Base-by-base conservation (phyloP, 495 filamentous ascomycete genomes). In the Aspergillus kassunensis region DNA sequence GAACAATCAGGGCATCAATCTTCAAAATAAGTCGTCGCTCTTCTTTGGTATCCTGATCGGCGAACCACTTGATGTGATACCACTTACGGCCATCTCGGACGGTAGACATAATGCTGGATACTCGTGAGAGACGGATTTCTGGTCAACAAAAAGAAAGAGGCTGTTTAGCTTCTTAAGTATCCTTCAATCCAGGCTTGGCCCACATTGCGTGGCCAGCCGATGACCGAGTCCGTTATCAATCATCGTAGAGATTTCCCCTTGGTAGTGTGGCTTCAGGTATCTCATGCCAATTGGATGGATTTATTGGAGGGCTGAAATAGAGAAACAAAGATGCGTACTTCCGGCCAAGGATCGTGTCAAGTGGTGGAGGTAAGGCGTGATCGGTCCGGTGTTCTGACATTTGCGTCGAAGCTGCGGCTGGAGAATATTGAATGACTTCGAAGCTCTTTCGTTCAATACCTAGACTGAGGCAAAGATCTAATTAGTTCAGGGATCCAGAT, bases 21-120 rank as follows among this genome's bases (percentile, higher is more conserved):
- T 77, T 79, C 25, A 66, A 55, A 39, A 79, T 71, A 23, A 76
- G 65, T 12, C 49, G 47, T 25, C 74, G 58, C 40, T 78, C 72
- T 31, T 67, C 66, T 20, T 67, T 59, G 33, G 66, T 73, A 49
- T 74, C 73, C n/a, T 63, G 44, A 34, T 68, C 63, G n/a, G 68
- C 54, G 43, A 69, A 77, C 68, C 71, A 75, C 39, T 51, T 40
- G 18, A 51, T 35, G 3, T 58, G 53, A 45, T 69, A 73, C 73
- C 73, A 74, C 29, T 43, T 51, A 25, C 12, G 13, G n/a, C 35
- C 10, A 9, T 41, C 47, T 29, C 47, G 47, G 15, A 50, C 24
- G 24, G 47, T 50, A 50, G 47, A 50, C 47, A 50, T 50, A 16
- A 10, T 29, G 47, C 9, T 31, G n/a, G 31, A 7, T 39, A 34